Percentiles rank a stretch among this genome's conserved stretches.
phyloP scores from a whole-genome alignment of 2,329 filamentous ascomycete genomes.

The Colletotrichum melonis region DNA sequence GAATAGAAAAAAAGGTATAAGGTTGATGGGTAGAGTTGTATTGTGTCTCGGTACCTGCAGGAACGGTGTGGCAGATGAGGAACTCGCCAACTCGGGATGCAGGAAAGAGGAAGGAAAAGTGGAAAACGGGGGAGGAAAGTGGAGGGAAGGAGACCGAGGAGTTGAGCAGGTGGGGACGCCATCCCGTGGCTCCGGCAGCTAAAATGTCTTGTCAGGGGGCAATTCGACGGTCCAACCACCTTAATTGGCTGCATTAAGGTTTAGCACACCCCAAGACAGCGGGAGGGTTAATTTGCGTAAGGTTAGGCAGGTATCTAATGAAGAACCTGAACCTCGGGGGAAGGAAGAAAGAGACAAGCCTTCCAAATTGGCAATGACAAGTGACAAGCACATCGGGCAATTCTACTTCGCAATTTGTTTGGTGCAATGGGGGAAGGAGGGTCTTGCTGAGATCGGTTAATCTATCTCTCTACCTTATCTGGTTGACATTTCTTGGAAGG shows the following conservation, averaged over 20 bases:
- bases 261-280: slow-evolving; percentile 29
- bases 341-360: slow-evolving; percentile 2
- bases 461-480: background rate
- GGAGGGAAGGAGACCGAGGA: background rate
- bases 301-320: background rate
- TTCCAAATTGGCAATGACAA: background rate
- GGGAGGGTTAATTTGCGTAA: slow-evolving; percentile 17
- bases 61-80: slow-evolving; percentile 2
- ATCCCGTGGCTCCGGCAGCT: slow-evolving; percentile 30
- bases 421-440: background rate
- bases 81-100: background rate
- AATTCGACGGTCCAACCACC: slow-evolving; percentile 5
- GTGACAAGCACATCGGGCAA: background rate
- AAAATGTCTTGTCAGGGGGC: slow-evolving; percentile 25
- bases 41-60: slow-evolving; percentile 25
- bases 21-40: slow-evolving; percentile 20
- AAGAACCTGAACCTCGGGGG: background rate
- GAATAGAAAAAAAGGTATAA: background rate
- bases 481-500: background rate
- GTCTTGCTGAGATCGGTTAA: background rate
- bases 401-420: background rate
- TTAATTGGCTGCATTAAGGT: slow-evolving; percentile 32
- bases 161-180: background rate
- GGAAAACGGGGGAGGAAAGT: background rate
- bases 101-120: background rate